Evolutionary conservation across 345 rosid species (phyloP), one percentile per base, ranked within the genome.

Genomic region (Melaleuca alternifolia): DNA sequence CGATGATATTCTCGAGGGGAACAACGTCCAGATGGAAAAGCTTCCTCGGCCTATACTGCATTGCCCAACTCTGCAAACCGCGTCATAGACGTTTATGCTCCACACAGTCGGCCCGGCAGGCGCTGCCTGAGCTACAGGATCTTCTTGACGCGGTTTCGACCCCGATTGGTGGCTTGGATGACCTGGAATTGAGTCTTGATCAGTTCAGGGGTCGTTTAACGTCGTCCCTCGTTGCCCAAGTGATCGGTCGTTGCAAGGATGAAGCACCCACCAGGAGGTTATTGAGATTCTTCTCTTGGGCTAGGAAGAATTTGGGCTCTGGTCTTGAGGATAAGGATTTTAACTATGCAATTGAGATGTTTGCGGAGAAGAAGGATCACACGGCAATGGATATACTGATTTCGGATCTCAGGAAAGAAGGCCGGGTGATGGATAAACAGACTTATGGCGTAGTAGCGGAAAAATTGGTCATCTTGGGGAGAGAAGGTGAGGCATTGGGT

Each of bases 401-500:
- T 71, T 95, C 97, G 26, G 96, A 96, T 87, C 89, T 95, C 20
- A 85, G 91, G 92, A 92, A 92, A 87, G 93, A 92, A 51, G 91
- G 91, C 20, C 91, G 96, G 9, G 89, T 82, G 11, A 88, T 97
- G 92, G 98, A 97, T 56, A 86, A 88, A 50, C 95, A 89, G 71
- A 94, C 96, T 53, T 96, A 95, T 86, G 84, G 91, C 84, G 56
- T 94, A 76, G 92, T 95, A 6, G 95, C 94, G 48, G 96, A 95
- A 87, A 89, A 92, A 23, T 86, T 97, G 87, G 97, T 97, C 89
- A 93, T 92, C 86, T 79, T 93, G 71, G 96, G 96, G 87, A 94
- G 91, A 85, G 96, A 97, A 88, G 98, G 94, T 4, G 96, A 96
- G 83, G 98, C 99, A 16, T 90, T 93, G 90, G 97, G 98, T 28